Conservation (phyloP, 148 eudicot species). For the Rhododendron kiyosumense region DNA sequence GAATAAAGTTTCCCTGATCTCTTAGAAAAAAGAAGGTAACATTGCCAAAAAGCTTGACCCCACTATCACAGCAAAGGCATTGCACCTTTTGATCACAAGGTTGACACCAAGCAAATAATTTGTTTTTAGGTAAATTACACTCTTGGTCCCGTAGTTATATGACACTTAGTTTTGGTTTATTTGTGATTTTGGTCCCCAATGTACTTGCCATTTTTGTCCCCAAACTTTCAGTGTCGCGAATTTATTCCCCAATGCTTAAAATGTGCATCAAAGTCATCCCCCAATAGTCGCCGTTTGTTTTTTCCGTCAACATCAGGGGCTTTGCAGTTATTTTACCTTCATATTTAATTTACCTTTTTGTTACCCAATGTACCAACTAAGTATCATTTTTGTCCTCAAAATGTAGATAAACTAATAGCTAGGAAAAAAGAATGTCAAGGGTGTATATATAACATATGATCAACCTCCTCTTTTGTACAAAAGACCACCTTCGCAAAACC, state of each 20-base stretch:
- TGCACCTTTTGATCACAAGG: constrained; percentile 1
- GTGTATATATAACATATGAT: too few species aligned
- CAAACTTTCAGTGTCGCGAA: too few species aligned
- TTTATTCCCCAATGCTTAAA: neutral
- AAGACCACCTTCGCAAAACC: too few species aligned
- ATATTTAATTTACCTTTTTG: neutral
- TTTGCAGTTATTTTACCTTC: neutral
- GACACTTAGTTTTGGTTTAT: neutral
- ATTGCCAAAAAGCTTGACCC: neutral
- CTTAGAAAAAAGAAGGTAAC: constrained; percentile 1
- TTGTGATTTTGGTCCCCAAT: neutral
- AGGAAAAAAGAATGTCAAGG: too few species aligned
- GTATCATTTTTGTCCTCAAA: neutral
- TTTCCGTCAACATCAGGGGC: neutral
- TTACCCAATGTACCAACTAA: neutral
- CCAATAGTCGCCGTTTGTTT: neutral
- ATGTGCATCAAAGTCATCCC: neutral
- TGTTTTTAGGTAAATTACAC: neutral
- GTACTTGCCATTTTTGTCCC: neutral
- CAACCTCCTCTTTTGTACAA: too few species aligned
- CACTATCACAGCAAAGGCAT: constrained; percentile 1
- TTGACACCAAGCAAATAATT: neutral
- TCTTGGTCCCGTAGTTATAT: neutral
- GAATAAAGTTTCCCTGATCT: neutral
- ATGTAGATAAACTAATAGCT: too few species aligned